A percentile compares a stretch with the other conserved stretches of the same genome.
Evolutionary conservation across 306 rosid species (phyloP).

Genomic region (Quercus suber): DNA sequence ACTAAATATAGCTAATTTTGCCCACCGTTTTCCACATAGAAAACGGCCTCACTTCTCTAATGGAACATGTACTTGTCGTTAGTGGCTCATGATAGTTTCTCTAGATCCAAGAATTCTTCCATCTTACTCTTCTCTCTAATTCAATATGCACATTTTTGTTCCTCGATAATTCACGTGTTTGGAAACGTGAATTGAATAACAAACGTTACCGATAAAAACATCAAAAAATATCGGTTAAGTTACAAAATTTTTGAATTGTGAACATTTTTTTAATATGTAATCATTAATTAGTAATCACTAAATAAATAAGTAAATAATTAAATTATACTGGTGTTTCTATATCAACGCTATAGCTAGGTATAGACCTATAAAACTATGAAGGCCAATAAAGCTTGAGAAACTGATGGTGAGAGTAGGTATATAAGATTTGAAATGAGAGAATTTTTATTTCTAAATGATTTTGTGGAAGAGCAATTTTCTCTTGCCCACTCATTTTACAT

Average conservation of each 20-base stretch:
- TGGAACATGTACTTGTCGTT: conserved; percentile 17
- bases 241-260: no score
- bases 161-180: no score
- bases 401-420: background rate
- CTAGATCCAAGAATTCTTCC: background rate
- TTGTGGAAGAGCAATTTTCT: background rate
- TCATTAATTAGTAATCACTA: no score
- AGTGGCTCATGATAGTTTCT: background rate
- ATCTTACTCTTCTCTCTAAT: background rate
- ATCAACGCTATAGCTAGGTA: no score
- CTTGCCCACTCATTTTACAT: conserved; percentile 6
- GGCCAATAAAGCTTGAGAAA: background rate
- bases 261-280: no score
- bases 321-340: no score
- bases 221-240: no score
- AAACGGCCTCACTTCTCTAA: background rate
- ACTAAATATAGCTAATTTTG: background rate
- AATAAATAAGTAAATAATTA: no score
- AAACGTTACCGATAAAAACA: no score
- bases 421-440: background rate
- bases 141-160: background rate
- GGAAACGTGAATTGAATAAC: no score
- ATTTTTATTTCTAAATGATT: background rate
- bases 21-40: conserved; percentile 27
- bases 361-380: no score